Conservation (phyloP, 805 yeast species). For the Candida ortonii region DNA sequence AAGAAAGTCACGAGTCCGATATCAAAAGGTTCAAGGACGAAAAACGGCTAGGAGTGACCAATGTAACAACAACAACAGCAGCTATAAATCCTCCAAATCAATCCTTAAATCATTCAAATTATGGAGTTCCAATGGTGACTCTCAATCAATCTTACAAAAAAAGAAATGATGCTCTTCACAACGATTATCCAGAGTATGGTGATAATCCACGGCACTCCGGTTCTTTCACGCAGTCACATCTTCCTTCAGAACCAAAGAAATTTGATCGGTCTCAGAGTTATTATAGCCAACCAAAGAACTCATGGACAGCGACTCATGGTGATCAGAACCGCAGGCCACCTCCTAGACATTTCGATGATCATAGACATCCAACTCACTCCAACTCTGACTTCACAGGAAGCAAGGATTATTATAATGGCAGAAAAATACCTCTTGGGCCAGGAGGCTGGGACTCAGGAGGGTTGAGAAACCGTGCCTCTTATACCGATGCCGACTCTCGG, state of each 20-base stretch:
- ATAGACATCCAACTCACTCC: too few relatives aligned
- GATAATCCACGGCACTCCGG: not conserved
- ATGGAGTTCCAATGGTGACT: conserved; percentile 8
- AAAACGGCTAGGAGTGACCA: conserved; percentile 8
- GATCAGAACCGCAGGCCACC: too few relatives aligned
- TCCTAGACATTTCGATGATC: not conserved
- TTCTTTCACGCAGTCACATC: not conserved
- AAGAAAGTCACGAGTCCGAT: conserved; percentile 89
- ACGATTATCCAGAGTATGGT: not conserved
- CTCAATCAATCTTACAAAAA: not conserved
- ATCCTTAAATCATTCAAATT: conserved; percentile 20
- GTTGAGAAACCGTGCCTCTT: not conserved
- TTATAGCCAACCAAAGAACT: conserved; percentile 6
- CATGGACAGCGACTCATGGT: conserved; percentile 9
- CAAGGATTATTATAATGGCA: too few relatives aligned
- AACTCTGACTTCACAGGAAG: too few relatives aligned
- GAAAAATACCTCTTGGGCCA: too few relatives aligned
- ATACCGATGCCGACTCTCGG: too few relatives aligned
- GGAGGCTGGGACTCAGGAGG: not conserved
- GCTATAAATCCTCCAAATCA: conserved; percentile 13
- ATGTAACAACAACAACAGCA: conserved; percentile 1
- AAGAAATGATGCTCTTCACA: not conserved
- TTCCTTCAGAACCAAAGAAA: not conserved
- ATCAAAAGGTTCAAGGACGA: conserved; percentile 53
- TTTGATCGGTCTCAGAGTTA: too few relatives aligned